A percentile compares a stretch with the other conserved stretches of the same genome.
These are phyloP conservation scores for Eimeria sp. DNA, from an alignment of 169 alveolate genomes.

Conservation along the genomic window DNA sequence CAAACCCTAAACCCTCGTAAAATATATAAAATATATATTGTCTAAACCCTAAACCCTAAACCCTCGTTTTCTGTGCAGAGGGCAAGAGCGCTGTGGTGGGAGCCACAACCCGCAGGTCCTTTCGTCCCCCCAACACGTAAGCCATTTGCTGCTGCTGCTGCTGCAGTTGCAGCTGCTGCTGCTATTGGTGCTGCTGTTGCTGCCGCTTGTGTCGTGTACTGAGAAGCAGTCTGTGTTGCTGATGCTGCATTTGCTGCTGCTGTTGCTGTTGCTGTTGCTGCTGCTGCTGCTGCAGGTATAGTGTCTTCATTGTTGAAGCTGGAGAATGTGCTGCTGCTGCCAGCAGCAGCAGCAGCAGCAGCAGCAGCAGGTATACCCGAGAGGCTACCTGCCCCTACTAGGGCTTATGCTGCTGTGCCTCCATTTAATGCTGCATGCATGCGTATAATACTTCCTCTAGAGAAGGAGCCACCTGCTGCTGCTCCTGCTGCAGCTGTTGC, in stretches of 20 bases:
- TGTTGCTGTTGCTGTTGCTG: not conserved
- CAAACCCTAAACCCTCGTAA: not conserved
- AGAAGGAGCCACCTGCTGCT: conserved; percentile 10
- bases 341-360: conserved; percentile 46
- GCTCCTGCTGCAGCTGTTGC: not conserved
- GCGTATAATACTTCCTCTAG: not conserved
- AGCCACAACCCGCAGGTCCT: conserved; percentile 23
- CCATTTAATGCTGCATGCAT: not conserved
- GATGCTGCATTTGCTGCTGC: not conserved
- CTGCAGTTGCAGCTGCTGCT: conserved; percentile 27
- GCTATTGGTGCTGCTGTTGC: conserved; percentile 13
- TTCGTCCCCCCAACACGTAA: conserved; percentile 7
- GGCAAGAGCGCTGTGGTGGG: conserved; percentile 24
- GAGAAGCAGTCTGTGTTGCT: not conserved
- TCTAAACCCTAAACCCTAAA: conserved; percentile 9
- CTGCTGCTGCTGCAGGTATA: conserved; percentile 21
- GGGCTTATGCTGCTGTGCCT: not conserved
- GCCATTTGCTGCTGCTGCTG: conserved; percentile 7
- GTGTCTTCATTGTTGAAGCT: conserved; percentile 3
- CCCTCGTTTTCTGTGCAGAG: not conserved
- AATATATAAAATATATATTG: too few relatives aligned
- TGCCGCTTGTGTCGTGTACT: not conserved
- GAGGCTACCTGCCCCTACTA: not conserved
- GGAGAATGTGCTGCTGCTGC: conserved; percentile 2
- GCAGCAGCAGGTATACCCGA: conserved; percentile 36